Evolutionary conservation across 345 rosid genomes (phyloP).

Genomic region (Jatropha curcas): DNA sequence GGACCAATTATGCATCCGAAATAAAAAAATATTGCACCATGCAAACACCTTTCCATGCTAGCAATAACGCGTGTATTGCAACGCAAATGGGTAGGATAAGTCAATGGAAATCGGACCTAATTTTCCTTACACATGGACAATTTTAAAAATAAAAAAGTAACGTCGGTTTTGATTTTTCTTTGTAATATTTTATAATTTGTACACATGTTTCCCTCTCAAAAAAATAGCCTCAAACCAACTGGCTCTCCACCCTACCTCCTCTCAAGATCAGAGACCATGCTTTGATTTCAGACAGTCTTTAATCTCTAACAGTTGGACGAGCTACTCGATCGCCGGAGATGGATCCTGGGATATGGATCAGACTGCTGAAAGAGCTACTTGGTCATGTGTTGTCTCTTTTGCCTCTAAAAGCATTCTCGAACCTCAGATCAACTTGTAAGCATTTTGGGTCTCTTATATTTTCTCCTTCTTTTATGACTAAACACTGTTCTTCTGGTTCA

Average conservation of each 20-base stretch:
- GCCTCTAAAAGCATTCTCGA: constrained; percentile 57
- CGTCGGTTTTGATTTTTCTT: too few relatives aligned
- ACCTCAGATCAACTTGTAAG: constrained; percentile 64
- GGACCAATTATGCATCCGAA: too few relatives aligned
- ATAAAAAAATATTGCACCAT: too few relatives aligned
- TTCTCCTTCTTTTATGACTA: constrained; percentile 61
- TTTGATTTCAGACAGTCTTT: neutral
- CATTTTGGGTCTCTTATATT: constrained; percentile 54
- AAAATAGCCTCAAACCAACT: constrained; percentile 5
- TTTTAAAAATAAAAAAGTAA: too few relatives aligned
- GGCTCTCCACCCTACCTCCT: neutral
- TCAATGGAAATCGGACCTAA: too few relatives aligned
- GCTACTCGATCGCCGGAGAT: constrained; percentile 28
- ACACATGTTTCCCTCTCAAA: neutral
- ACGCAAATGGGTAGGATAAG: too few relatives aligned
- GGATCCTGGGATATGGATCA: constrained; percentile 86
- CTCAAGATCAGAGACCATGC: constrained; percentile 1
- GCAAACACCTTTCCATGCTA: too few relatives aligned
- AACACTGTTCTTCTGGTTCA: constrained; percentile 37
- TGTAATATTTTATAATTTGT: too few relatives aligned
- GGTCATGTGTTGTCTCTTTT: constrained; percentile 58
- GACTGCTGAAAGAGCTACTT: constrained; percentile 61
- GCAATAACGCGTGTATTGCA: too few relatives aligned
- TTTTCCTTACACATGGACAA: too few relatives aligned
- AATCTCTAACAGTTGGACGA: too few relatives aligned